Evolutionary conservation across 108 stramenopile genomes (phyloP), one percentile per base, ranked within the genome.

Genomic region (Nitzschia palea): DNA sequence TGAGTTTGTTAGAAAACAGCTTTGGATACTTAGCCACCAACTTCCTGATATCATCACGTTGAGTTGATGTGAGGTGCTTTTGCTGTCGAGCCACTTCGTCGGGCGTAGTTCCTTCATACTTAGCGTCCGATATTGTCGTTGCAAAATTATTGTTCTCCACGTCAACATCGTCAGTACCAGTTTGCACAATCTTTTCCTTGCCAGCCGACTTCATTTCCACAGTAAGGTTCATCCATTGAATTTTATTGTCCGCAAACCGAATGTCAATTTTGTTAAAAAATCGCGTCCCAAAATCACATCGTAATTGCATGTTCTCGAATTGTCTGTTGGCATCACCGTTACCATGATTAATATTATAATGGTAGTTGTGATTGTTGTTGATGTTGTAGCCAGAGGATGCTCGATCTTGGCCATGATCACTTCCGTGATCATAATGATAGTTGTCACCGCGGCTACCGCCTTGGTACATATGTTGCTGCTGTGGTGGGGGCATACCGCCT

Each of bases 1-100:
- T 71, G n/a, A 85, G 77, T 37, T 57, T 76, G 61, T 55, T 55
- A 28, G 36, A 34, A 62, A 83, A 79, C 26, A 83, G 29, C 8
- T 55, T 62, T 3, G 5, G 0, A 26, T 55, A 57, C 30, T 65
- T 29, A 23, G 6, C 23, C 3, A 82, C 18, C 1, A 79, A 35
- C 3, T 67, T 44, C 18, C 17, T n/a, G 25, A 82, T 33, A 23
- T 73, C 55, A 10, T 52, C 32, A 22, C 44, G 42, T 71, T 70
- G 68, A 17, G 53, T 15, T 40, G 30, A 0, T 51, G 45, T 62
- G 1, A 79, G 44, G 60, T 83, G 82, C 25, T 12, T 68, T 32
- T 62, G 76, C 37, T 73, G 30, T 5, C 29, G 28, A 8, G 56
- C 62, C 22, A 83, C 76, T 0, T 62, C 44, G 1, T 65, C 27